Percentiles rank a stretch among this genome's conserved stretches.
Evolutionary conservation across 768 basidiomycete species (phyloP).

Genomic region (Kondoa subrosea): DNA sequence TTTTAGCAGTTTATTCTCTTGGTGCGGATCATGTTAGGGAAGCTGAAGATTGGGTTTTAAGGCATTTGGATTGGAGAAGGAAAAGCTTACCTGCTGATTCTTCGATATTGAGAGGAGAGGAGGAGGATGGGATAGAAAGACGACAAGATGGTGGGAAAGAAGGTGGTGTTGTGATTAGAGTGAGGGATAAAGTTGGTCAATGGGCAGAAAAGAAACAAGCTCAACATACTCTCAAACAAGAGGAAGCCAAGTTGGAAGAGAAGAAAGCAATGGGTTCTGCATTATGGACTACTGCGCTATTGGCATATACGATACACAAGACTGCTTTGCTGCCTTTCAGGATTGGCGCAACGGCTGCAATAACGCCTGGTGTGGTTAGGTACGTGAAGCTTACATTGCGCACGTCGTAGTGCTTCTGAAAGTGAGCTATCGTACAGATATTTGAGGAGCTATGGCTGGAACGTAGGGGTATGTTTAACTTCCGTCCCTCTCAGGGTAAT

Average conservation of each 20-base stretch:
- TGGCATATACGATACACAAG: constrained; percentile 94
- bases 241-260: constrained; percentile 7
- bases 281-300: constrained; percentile 74
- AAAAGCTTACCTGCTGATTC: constrained; percentile 14
- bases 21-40: constrained; percentile 78
- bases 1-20: constrained; percentile 63
- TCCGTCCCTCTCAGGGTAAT: too few relatives aligned
- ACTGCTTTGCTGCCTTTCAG: constrained; percentile 75
- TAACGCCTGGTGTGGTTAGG: constrained; percentile 26
- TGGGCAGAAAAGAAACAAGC: not conserved
- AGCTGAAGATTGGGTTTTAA: constrained; percentile 36
- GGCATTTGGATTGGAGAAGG: constrained; percentile 35
- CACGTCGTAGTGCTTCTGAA: not conserved
- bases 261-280: constrained; percentile 40
- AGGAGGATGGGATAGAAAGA: too few relatives aligned
- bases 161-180: constrained; percentile 10
- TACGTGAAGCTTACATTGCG: constrained; percentile 8
- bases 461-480: too few relatives aligned
- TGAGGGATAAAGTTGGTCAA: constrained; percentile 17
- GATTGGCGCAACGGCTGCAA: constrained; percentile 56
- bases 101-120: constrained; percentile 1
- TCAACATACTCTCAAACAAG: constrained; percentile 16
- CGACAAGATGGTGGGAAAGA: too few relatives aligned
- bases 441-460: constrained; percentile 14
- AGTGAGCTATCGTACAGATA: not conserved